Percentiles rank a stretch among this genome's conserved stretches.
Conservation (phyloP, 495 filamentous ascomycete genomes). For the Trypethelium eluteriae region DNA sequence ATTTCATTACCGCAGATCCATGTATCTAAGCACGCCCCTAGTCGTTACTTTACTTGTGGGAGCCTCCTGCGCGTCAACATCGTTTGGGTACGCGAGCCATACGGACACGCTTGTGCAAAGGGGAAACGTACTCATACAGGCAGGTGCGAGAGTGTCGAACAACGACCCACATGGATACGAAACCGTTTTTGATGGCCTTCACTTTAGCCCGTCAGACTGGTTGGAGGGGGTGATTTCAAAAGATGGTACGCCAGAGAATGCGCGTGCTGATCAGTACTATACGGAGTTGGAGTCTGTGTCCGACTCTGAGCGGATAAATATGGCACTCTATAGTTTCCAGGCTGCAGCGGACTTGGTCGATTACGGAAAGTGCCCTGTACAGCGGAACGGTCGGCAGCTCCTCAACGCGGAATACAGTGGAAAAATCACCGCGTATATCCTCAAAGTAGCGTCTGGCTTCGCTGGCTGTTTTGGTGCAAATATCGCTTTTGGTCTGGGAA, state of each 20-base stretch:
- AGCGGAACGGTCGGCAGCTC: background rate
- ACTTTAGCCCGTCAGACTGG: background rate
- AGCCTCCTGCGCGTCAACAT: background rate
- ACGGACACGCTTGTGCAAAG: background rate
- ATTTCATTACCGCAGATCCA: background rate
- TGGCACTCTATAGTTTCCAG: background rate
- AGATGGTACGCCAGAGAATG: background rate
- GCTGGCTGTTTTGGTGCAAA: background rate
- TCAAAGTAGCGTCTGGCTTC: background rate
- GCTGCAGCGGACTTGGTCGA: background rate
- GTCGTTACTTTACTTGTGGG: background rate
- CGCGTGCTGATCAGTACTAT: background rate
- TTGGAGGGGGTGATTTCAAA: background rate
- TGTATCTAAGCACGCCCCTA: background rate
- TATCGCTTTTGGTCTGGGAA: background rate
- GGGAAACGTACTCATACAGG: background rate
- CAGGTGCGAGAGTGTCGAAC: background rate
- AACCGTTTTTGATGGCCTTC: background rate
- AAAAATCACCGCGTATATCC: background rate
- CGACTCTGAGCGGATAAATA: background rate
- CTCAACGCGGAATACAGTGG: background rate
- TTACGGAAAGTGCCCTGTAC: background rate
- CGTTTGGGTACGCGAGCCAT: background rate
- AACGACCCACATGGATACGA: background rate
- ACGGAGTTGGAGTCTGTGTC: background rate